Evolutionary conservation across 169 alveolate species (phyloP).

Genomic region (Toxoplasma gondii): DNA sequence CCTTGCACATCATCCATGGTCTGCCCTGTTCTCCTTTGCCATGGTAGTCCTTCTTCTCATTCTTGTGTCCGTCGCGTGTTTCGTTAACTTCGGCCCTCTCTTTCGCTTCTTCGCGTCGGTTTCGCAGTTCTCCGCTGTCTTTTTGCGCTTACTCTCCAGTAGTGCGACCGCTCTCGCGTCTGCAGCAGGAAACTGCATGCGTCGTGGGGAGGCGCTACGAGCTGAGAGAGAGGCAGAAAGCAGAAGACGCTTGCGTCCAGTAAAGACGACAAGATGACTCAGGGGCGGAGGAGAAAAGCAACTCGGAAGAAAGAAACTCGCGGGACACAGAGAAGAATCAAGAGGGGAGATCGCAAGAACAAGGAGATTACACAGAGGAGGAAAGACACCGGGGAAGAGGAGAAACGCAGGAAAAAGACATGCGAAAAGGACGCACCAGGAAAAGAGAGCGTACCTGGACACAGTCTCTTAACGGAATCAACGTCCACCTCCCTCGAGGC

Average conservation of each 20-base stretch:
- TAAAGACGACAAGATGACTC: no score
- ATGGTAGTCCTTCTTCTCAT: no score
- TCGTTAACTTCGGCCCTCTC: no score
- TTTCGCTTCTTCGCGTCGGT: no score
- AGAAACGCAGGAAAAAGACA: neutral
- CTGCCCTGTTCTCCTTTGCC: no score
- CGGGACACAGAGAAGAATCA: neutral
- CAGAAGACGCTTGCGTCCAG: neutral
- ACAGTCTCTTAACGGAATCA: neutral
- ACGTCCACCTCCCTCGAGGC: neutral
- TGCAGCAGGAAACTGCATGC: constrained; percentile 19
- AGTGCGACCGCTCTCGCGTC: neutral
- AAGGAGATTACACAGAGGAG: neutral
- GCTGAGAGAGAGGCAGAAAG: neutral
- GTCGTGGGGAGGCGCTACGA: constrained; percentile 13
- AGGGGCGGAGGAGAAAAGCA: no score
- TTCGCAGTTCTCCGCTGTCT: no score
- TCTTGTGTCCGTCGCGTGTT: no score
- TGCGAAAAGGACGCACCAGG: neutral
- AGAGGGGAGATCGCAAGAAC: no score
- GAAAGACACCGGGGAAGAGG: neutral
- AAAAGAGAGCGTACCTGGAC: neutral
- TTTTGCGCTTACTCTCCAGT: neutral
- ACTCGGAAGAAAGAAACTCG: no score
- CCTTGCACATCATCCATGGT: no score